A percentile compares a stretch with the other conserved stretches of the same genome.
phyloP scores from a whole-genome alignment of 768 basidiomycete genomes.

The Russula abietina region DNA sequence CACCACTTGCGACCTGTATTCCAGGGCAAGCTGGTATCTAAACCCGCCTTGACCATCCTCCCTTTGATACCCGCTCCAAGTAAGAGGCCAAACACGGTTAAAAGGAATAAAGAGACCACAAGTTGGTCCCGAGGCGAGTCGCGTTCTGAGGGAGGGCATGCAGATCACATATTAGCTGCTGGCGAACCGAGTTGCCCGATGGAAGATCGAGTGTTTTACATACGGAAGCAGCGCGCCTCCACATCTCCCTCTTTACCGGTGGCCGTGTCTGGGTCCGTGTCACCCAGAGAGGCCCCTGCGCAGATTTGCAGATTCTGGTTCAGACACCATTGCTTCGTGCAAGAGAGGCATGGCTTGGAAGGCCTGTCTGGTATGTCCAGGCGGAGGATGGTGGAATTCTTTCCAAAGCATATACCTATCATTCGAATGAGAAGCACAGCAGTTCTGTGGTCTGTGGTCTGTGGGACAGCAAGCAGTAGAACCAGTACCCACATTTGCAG shows the following conservation, averaged over 20 bases:
- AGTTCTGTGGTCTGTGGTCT: no score
- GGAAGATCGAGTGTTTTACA: slow-evolving; percentile 30
- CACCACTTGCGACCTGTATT: slow-evolving; percentile 66
- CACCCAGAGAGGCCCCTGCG: slow-evolving; percentile 72
- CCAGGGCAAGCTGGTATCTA: slow-evolving; percentile 61
- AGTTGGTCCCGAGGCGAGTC: slow-evolving; percentile 95
- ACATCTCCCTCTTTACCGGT: slow-evolving; percentile 95
- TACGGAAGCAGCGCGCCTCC: slow-evolving; percentile 93
- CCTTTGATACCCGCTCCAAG: slow-evolving; percentile 80
- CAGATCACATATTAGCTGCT: slow-evolving; percentile 7
- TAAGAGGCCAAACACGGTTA: slow-evolving; percentile 81
- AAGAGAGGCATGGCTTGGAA: slow-evolving; percentile 85
- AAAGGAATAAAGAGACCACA: slow-evolving; percentile 83
- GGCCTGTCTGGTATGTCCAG: slow-evolving; percentile 78
- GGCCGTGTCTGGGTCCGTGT: slow-evolving; percentile 86
- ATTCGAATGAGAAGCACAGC: background rate
- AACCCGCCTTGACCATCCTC: slow-evolving; percentile 72
- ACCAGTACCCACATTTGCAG: slow-evolving; percentile 69
- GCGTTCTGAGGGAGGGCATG: slow-evolving; percentile 52
- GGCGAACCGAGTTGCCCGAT: slow-evolving; percentile 14
- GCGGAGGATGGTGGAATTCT: slow-evolving; percentile 81
- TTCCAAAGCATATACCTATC: slow-evolving; percentile 83
- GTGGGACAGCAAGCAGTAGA: slow-evolving; percentile 1
- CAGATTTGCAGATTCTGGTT: slow-evolving; percentile 87
- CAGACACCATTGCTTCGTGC: slow-evolving; percentile 93